These are phyloP conservation scores for Protea cynaroides DNA, from an alignment of 164 flowering plant genomes.

Conservation along the genomic window DNA sequence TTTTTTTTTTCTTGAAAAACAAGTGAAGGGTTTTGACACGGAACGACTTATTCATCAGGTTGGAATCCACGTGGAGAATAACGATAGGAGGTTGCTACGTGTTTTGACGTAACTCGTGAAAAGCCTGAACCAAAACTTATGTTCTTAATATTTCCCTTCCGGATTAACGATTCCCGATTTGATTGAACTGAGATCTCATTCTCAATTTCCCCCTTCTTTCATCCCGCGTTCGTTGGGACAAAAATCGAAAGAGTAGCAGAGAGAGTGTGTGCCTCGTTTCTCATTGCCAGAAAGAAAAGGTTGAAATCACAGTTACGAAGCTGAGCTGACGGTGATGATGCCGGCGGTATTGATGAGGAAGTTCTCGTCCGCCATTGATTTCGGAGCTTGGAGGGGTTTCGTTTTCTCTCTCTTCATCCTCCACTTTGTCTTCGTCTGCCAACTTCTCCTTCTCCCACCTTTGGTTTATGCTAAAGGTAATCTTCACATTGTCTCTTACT, in stretches of 20 bases:
- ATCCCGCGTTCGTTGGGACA: too few relatives aligned
- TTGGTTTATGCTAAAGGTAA: slow-evolving; percentile 62
- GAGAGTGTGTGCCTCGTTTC: not conserved
- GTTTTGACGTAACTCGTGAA: slow-evolving; percentile 10
- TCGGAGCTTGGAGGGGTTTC: slow-evolving; percentile 48
- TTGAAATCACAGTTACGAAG: slow-evolving; percentile 1
- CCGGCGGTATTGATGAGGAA: slow-evolving; percentile 7
- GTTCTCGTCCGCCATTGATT: slow-evolving; percentile 34
- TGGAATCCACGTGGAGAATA: slow-evolving; percentile 20
- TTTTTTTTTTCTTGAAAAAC: too few relatives aligned
- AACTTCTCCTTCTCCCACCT: slow-evolving; percentile 61
- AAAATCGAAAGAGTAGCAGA: not conserved
- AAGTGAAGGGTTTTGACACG: too few relatives aligned
- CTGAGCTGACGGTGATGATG: slow-evolving; percentile 11
- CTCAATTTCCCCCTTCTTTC: not conserved
- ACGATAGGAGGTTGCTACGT: slow-evolving; percentile 29
- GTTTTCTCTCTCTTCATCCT: slow-evolving; percentile 40
- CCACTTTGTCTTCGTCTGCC: slow-evolving; percentile 54
- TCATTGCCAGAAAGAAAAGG: too few relatives aligned
- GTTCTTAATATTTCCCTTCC: too few relatives aligned
- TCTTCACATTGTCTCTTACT: not conserved
- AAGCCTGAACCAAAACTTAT: too few relatives aligned
- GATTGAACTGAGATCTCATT: not conserved
- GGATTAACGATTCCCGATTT: not conserved
- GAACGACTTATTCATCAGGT: not conserved